Percentiles rank a stretch among this genome's conserved stretches.
These are phyloP conservation scores for Magnusiomyces suaveolens DNA, from an alignment of 1,139 yeast species.

Conservation along the genomic window DNA sequence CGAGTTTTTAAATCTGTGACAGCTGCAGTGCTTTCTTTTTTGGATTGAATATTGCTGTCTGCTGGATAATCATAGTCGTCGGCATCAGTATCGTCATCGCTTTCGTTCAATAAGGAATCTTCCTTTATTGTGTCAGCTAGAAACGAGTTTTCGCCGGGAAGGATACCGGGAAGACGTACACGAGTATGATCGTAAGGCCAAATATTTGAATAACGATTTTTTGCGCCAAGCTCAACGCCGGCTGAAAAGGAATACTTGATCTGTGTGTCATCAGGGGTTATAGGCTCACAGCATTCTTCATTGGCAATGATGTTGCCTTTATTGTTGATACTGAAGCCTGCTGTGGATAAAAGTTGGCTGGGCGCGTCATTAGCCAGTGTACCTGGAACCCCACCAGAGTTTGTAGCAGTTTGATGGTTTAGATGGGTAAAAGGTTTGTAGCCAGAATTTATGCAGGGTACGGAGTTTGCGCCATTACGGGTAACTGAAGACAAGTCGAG, in stretches of 20 bases:
- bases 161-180: constrained; percentile 40
- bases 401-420: not conserved
- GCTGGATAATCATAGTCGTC: too few species aligned
- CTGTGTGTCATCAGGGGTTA: constrained; percentile 12
- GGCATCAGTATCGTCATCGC: not conserved
- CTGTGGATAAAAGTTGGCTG: not conserved
- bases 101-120: not conserved
- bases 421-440: not conserved
- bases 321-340: not conserved
- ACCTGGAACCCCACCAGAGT: not conserved
- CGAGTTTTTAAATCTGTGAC: not conserved
- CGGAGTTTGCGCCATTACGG: not conserved
- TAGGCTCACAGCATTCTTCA: constrained; percentile 11
- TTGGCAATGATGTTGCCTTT: not conserved
- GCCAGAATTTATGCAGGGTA: not conserved
- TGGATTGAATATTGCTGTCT: too few species aligned
- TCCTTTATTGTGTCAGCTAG: constrained; percentile 14
- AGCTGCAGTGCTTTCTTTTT: not conserved
- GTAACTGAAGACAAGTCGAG: not conserved
- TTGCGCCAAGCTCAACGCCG: constrained; percentile 62
- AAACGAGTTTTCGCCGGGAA: constrained; percentile 17
- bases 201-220: constrained; percentile 73
- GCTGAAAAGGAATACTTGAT: constrained; percentile 43
- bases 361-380: not conserved
- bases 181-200: constrained; percentile 76